phyloP scores from a whole-genome alignment of 2,329 filamentous ascomycete species.

The Escovopsis weberi region DNA sequence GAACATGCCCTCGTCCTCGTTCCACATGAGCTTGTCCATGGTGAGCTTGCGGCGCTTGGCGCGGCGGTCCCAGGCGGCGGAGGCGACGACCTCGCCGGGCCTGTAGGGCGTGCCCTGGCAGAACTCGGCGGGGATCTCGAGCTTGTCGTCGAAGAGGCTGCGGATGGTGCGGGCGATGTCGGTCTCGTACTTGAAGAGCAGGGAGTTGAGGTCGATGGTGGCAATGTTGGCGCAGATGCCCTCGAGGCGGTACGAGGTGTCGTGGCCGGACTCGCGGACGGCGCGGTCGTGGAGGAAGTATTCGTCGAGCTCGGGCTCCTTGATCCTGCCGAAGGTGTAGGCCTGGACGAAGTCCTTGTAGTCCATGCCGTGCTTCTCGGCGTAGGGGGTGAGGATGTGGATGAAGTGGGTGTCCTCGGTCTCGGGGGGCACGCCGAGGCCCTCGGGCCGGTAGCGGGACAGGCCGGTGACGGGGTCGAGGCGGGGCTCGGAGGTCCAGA shows the following conservation, averaged over 20 bases:
- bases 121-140: slow-evolving; percentile 73
- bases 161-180: slow-evolving; percentile 84
- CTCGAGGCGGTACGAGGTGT: slow-evolving; percentile 89
- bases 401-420: slow-evolving; percentile 79
- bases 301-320: slow-evolving; percentile 79
- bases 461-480: slow-evolving; percentile 65
- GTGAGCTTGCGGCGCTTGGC: slow-evolving; percentile 69
- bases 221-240: slow-evolving; percentile 76
- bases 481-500: slow-evolving; percentile 71
- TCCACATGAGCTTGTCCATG: slow-evolving; percentile 91
- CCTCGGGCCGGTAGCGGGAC: slow-evolving; percentile 72
- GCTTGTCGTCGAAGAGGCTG: slow-evolving; percentile 65
- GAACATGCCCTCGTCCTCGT: slow-evolving; percentile 84
- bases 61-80: slow-evolving; percentile 78
- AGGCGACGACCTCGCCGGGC: slow-evolving; percentile 61
- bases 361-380: slow-evolving; percentile 66
- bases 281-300: slow-evolving; percentile 96
- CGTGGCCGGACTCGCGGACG: slow-evolving; percentile 90
- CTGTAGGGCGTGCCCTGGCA: slow-evolving; percentile 48
- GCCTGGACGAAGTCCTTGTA: slow-evolving; percentile 76
- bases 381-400: slow-evolving; percentile 69
- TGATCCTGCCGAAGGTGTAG: slow-evolving; percentile 66
- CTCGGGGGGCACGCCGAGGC: slow-evolving; percentile 77
- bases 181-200: slow-evolving; percentile 92
- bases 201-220: slow-evolving; percentile 86